phyloP scores from a whole-genome alignment of 345 rosid genomes.

The Citrus australasica region DNA sequence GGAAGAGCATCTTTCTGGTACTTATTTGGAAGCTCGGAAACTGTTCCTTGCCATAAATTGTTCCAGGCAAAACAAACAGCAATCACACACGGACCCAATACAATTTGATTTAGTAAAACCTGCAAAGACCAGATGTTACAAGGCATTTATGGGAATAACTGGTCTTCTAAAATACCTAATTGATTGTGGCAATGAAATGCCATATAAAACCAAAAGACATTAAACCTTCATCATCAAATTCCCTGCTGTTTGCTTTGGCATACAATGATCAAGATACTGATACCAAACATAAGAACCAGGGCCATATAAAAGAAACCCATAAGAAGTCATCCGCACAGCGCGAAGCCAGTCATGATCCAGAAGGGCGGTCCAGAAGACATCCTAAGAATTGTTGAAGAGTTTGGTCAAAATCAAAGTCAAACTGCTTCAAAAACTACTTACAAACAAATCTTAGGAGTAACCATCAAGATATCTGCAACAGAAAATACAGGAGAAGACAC shows the following conservation, averaged over 20 bases:
- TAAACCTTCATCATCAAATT: conserved; percentile 73
- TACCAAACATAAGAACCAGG: conserved; percentile 96
- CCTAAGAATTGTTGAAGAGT: conserved; percentile 29
- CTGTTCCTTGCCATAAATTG: conserved; percentile 79
- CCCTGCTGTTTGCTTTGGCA: conserved; percentile 62
- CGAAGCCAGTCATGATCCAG: conserved; percentile 81
- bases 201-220: neutral
- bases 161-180: conserved; percentile 5
- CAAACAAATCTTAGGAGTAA: neutral
- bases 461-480: neutral
- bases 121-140: conserved; percentile 23
- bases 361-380: conserved; percentile 34
- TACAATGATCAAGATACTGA: conserved; percentile 60
- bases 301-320: conserved; percentile 85
- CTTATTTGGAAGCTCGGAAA: conserved; percentile 68
- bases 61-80: conserved; percentile 92
- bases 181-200: neutral
- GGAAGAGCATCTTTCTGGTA: conserved; percentile 82
- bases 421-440: conserved; percentile 3
- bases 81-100: conserved; percentile 89
- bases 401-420: conserved; percentile 18
- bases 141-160: neutral
- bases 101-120: conserved; percentile 84
- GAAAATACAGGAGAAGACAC: neutral
- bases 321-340: conserved; percentile 83